These are phyloP conservation scores for Lactifluus subvellereus DNA, from an alignment of 768 basidiomycete genomes.

Conservation along the genomic window DNA sequence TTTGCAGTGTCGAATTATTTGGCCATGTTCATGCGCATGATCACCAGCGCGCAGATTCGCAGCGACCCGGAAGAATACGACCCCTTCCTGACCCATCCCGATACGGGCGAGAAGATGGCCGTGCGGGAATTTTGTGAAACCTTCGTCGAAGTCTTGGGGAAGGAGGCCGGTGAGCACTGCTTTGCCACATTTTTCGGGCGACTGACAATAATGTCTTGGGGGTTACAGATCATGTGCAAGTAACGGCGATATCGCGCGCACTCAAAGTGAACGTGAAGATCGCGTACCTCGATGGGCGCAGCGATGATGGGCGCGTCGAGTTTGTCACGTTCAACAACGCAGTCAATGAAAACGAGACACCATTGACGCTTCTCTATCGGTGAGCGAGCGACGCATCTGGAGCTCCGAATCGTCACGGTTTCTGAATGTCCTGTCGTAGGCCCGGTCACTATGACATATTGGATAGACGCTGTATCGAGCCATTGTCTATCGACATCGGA, in stretches of 20 bases:
- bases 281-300: constrained; percentile 74
- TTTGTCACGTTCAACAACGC: constrained; percentile 61
- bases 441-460: constrained; percentile 90
- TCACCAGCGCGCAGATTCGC: constrained; percentile 81
- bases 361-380: constrained; percentile 72
- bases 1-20: constrained; percentile 59
- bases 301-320: constrained; percentile 45
- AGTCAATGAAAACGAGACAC: constrained; percentile 38
- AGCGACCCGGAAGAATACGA: constrained; percentile 53
- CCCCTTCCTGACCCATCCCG: constrained; percentile 73
- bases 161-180: constrained; percentile 57
- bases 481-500: background rate
- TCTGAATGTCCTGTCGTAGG: constrained; percentile 34
- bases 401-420: background rate
- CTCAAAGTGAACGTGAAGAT: constrained; percentile 62
- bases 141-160: constrained; percentile 71
- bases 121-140: constrained; percentile 65
- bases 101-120: constrained; percentile 52
- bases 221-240: constrained; percentile 70
- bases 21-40: constrained; percentile 72
- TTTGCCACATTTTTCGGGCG: background rate
- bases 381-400: constrained; percentile 35
- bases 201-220: background rate
- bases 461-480: constrained; percentile 29
- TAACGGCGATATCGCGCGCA: constrained; percentile 67